These are phyloP conservation scores for Mrakia frigida DNA, from an alignment of 768 basidiomycete genomes.

Conservation along the genomic window DNA sequence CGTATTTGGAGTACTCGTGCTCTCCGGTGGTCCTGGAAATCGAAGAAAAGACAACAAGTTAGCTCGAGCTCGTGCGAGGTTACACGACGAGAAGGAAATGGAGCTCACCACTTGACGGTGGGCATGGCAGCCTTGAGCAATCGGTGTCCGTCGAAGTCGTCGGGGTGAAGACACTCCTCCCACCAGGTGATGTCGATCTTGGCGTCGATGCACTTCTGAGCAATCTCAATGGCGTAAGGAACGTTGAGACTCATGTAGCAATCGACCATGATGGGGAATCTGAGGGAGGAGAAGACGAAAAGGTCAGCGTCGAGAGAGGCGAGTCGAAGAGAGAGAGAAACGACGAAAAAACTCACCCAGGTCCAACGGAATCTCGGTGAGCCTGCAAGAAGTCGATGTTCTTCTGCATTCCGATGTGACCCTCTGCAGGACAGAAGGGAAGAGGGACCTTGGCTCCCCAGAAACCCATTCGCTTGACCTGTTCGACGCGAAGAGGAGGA, in stretches of 20 bases:
- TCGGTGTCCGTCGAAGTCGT: slow-evolving; percentile 20
- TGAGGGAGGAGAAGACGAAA: not conserved
- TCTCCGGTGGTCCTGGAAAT: slow-evolving; percentile 44
- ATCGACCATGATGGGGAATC: slow-evolving; percentile 47
- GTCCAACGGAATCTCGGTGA: slow-evolving; percentile 43
- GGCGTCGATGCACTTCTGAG: slow-evolving; percentile 41
- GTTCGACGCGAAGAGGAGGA: not conserved
- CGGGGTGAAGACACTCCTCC: slow-evolving; percentile 36
- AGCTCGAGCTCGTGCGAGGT: not conserved
- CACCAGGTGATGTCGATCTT: slow-evolving; percentile 48
- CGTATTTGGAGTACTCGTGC: slow-evolving; percentile 46
- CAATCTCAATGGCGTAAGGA: slow-evolving; percentile 44
- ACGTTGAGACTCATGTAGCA: slow-evolving; percentile 44
- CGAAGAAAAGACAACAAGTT: not conserved
- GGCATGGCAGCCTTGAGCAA: slow-evolving; percentile 45
- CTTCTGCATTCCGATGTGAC: slow-evolving; percentile 44
- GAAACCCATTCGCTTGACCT: slow-evolving; percentile 45
- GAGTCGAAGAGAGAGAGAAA: not conserved
- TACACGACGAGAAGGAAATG: not conserved
- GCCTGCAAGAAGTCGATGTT: slow-evolving; percentile 45
- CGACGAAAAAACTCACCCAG: slow-evolving; percentile 33
- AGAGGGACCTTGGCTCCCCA: slow-evolving; percentile 47
- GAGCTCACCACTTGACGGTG: slow-evolving; percentile 40
- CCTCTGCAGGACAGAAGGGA: slow-evolving; percentile 45
- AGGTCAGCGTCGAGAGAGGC: not conserved